A percentile compares a stretch with the other conserved stretches of the same genome.
phyloP scores from a whole-genome alignment of 495 filamentous ascomycete species.

The Trichoderma erinaceum region DNA sequence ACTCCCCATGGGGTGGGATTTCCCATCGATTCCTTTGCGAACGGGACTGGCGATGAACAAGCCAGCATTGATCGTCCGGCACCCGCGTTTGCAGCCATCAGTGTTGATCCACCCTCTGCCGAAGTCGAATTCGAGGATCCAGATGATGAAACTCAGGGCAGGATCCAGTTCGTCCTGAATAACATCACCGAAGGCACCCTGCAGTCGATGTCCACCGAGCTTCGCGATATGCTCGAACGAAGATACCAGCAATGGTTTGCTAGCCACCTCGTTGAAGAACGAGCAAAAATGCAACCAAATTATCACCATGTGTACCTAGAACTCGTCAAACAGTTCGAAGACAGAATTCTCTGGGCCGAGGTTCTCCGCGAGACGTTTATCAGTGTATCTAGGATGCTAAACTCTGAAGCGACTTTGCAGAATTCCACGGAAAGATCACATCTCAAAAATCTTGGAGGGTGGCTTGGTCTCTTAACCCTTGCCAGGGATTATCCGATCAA shows the following conservation, averaged over 20 bases:
- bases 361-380: conserved; percentile 90
- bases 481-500: conserved; percentile 94
- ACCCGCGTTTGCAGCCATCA: conserved; percentile 65
- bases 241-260: conserved; percentile 95
- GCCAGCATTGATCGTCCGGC: conserved; percentile 45
- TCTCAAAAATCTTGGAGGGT: conserved; percentile 84
- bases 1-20: conserved; percentile 19
- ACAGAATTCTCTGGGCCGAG: conserved; percentile 73
- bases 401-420: conserved; percentile 76
- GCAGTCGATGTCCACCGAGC: conserved; percentile 68
- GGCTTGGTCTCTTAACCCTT: conserved; percentile 90
- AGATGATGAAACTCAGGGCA: conserved; percentile 76
- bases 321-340: conserved; percentile 74
- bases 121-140: conserved; percentile 69
- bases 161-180: conserved; percentile 92
- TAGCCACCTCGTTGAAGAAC: conserved; percentile 88
- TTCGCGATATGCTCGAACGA: conserved; percentile 69
- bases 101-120: conserved; percentile 59
- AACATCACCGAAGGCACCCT: conserved; percentile 89
- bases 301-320: conserved; percentile 90
- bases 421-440: conserved; percentile 75
- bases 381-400: conserved; percentile 76
- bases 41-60: conserved; percentile 61
- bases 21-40: conserved; percentile 38
- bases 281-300: conserved; percentile 93